Evolutionary conservation across 2,329 filamentous ascomycete species (phyloP).

Genomic region (Phoma sp.): DNA sequence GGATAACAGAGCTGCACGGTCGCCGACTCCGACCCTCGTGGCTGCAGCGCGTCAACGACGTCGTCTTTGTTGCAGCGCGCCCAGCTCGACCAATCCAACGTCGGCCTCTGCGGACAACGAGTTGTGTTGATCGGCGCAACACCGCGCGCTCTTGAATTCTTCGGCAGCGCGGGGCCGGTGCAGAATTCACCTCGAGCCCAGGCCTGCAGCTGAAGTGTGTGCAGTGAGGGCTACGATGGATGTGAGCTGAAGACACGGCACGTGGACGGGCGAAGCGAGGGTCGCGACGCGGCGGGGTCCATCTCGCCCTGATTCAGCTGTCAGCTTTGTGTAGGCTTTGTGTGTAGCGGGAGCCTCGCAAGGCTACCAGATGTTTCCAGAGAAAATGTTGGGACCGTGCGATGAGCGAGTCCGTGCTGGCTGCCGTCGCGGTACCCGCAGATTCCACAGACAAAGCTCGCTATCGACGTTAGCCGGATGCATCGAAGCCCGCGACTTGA

Average conservation of each 20-base stretch:
- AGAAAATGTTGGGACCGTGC: conserved; percentile 7
- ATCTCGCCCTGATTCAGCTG: not conserved
- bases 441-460: not conserved
- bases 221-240: not conserved
- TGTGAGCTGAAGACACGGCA: conserved; percentile 8
- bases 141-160: not conserved
- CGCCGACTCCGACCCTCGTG: conserved; percentile 5
- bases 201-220: conserved; percentile 11
- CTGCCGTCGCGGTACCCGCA: conserved; percentile 7
- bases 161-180: conserved; percentile 15
- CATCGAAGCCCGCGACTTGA: not conserved
- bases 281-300: conserved; percentile 1
- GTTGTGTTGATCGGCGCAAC: not conserved
- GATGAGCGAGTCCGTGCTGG: conserved; percentile 14
- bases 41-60: not conserved
- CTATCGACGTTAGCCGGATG: conserved; percentile 7
- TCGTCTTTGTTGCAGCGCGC: not conserved
- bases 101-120: not conserved
- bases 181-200: not conserved
- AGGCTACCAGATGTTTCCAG: not conserved
- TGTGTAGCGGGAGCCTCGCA: not conserved
- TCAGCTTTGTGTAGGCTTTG: not conserved
- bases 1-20: conserved; percentile 1
- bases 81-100: conserved; percentile 2
- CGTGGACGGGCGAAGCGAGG: not conserved